phyloP scores from a whole-genome alignment of 495 filamentous ascomycete species.

The Durotheca rogersii region DNA sequence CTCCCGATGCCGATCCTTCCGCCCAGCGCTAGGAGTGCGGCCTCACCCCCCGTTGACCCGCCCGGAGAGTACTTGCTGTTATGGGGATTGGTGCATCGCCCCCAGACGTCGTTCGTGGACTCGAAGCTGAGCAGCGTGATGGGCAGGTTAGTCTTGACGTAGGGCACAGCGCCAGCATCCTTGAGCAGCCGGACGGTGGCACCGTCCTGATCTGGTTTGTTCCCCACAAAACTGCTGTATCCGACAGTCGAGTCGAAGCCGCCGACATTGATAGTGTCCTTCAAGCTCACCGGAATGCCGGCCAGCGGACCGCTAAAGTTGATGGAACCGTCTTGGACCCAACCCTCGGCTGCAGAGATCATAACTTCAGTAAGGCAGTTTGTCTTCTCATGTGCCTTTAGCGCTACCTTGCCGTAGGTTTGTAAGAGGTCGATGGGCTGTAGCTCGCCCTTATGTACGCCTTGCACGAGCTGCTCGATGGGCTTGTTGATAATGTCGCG shows the following conservation, averaged over 20 bases:
- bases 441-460: slow-evolving; percentile 68
- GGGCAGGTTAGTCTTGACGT: slow-evolving; percentile 94
- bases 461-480: slow-evolving; percentile 73
- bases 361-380: slow-evolving; percentile 93
- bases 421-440: slow-evolving; percentile 73
- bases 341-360: slow-evolving; percentile 75
- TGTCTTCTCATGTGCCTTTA: slow-evolving; percentile 81
- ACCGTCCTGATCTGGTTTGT: slow-evolving; percentile 66
- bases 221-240: slow-evolving; percentile 70
- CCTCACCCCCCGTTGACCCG: slow-evolving; percentile 88
- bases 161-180: slow-evolving; percentile 93
- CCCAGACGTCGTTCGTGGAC: slow-evolving; percentile 87
- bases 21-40: slow-evolving; percentile 80
- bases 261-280: slow-evolving; percentile 81
- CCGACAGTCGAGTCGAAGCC: slow-evolving; percentile 88
- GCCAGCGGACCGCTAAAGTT: slow-evolving; percentile 83
- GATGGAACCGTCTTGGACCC: slow-evolving; percentile 60
- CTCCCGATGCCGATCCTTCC: slow-evolving; percentile 93
- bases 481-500: slow-evolving; percentile 66
- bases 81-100: slow-evolving; percentile 80
- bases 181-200: slow-evolving; percentile 75
- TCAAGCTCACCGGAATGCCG: slow-evolving; percentile 85
- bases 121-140: slow-evolving; percentile 92
- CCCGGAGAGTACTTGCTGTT: slow-evolving; percentile 82
- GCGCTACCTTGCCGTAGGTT: slow-evolving; percentile 86